Evolutionary conservation across 2,329 filamentous ascomycete species (phyloP).

Genomic region (Arthrinium puccinioides): DNA sequence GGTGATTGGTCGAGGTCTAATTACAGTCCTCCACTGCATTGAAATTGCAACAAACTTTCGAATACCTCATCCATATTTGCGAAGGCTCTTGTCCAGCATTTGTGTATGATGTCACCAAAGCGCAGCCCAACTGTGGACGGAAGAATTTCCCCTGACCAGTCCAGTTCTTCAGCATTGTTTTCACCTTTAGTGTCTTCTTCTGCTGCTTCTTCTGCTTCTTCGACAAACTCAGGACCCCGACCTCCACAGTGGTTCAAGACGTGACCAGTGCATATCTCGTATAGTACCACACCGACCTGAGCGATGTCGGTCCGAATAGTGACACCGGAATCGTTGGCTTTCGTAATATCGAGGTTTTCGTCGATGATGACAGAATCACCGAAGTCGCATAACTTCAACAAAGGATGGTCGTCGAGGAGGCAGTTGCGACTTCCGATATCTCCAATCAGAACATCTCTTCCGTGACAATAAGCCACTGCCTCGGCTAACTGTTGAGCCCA

Average conservation of each 20-base stretch:
- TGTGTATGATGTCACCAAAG: neutral
- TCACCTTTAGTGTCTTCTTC: neutral
- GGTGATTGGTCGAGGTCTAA: too few relatives aligned
- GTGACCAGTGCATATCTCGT: neutral
- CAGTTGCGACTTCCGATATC: neutral
- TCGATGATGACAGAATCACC: neutral
- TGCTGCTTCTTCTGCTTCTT: neutral
- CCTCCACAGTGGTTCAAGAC: neutral
- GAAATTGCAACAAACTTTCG: neutral
- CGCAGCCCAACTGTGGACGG: neutral
- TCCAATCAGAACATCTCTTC: neutral
- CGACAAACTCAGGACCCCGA: neutral
- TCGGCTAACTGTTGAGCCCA: neutral
- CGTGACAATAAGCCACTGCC: neutral
- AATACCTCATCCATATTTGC: neutral
- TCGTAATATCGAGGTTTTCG: neutral
- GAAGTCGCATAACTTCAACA: neutral
- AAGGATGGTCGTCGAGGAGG: neutral
- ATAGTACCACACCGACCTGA: neutral
- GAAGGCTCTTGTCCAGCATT: neutral
- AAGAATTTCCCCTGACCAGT: neutral
- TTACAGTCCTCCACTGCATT: too few relatives aligned
- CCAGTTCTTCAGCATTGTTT: neutral
- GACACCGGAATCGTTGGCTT: neutral
- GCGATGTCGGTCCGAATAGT: neutral